phyloP scores from a whole-genome alignment of 441 rosid species.

The Geranium incanum region DNA sequence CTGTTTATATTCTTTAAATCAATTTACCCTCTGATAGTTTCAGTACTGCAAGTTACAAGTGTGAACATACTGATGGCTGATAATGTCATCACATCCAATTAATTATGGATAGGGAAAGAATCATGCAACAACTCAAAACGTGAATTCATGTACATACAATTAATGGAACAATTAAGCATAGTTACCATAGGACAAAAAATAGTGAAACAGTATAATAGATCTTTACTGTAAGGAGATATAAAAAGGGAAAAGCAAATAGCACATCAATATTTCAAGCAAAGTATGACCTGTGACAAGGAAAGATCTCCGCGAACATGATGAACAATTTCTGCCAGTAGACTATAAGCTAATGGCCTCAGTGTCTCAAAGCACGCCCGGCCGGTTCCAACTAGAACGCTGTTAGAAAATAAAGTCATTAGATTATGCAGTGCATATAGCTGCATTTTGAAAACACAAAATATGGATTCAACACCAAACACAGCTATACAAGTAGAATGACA shows the following conservation, averaged over 20 bases:
- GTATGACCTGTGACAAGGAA: conserved; percentile 70
- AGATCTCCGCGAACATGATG: conserved; percentile 97
- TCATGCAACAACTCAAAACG: too few species aligned
- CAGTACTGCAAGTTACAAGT: too few species aligned
- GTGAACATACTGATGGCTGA: not conserved
- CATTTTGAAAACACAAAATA: not conserved
- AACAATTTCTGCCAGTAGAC: conserved; percentile 94
- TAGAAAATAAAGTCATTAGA: not conserved
- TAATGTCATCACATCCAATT: not conserved
- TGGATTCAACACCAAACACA: not conserved
- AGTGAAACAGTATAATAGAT: conserved; percentile 13
- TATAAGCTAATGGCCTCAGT: conserved; percentile 95
- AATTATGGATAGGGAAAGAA: not conserved
- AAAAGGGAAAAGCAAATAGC: conserved; percentile 6
- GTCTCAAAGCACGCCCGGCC: conserved; percentile 97
- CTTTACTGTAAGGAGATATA: conserved; percentile 9
- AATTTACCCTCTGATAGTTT: not conserved
- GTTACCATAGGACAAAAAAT: too few species aligned
- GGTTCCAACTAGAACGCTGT: conserved; percentile 60
- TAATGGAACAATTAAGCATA: too few species aligned
- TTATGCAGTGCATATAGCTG: not conserved
- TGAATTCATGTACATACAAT: too few species aligned
- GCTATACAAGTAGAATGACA: not conserved
- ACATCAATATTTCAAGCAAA: conserved; percentile 10
- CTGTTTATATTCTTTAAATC: not conserved